Conservation (phyloP, 495 filamentous ascomycete species). For the Apiosordaria backusii region DNA sequence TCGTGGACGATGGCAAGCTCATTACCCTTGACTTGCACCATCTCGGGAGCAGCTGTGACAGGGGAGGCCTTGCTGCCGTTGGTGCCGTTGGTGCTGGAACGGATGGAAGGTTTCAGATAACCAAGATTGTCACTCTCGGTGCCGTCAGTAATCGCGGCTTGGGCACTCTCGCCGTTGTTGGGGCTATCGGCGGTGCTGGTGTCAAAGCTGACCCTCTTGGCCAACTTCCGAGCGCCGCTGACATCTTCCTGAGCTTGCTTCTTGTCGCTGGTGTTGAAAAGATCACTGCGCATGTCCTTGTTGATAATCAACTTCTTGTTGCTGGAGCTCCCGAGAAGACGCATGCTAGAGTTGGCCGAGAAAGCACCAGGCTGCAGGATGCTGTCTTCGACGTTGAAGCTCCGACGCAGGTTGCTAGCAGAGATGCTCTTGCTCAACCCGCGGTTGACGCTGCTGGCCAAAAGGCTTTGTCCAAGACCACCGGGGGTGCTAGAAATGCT, state of each 20-base stretch:
- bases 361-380: conserved; percentile 84
- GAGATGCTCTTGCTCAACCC: conserved; percentile 60
- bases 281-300: conserved; percentile 72
- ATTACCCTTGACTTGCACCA: conserved; percentile 68
- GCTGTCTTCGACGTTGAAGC: conserved; percentile 62
- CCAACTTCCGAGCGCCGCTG: conserved; percentile 58
- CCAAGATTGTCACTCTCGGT: conserved; percentile 65
- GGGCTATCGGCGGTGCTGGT: conserved; percentile 46
- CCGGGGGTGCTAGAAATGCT: conserved; percentile 66
- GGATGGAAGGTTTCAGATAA: conserved; percentile 54
- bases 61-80: conserved; percentile 47
- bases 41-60: conserved; percentile 52
- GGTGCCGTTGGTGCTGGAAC: conserved; percentile 44
- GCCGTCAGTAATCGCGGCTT: conserved; percentile 14
- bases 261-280: conserved; percentile 59
- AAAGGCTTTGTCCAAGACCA: conserved; percentile 59
- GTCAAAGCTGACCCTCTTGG: conserved; percentile 90
- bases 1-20: conserved; percentile 79
- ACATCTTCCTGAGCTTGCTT: conserved; percentile 36
- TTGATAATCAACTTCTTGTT: conserved; percentile 91
- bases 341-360: conserved; percentile 60
- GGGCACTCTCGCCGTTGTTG: conserved; percentile 27
- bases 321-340: conserved; percentile 54
- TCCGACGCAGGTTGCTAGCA: conserved; percentile 60
- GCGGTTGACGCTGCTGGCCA: conserved; percentile 58